These are phyloP conservation scores for Hypoxylon fragiforme DNA, from an alignment of 495 filamentous ascomycete genomes.

Conservation along the genomic window DNA sequence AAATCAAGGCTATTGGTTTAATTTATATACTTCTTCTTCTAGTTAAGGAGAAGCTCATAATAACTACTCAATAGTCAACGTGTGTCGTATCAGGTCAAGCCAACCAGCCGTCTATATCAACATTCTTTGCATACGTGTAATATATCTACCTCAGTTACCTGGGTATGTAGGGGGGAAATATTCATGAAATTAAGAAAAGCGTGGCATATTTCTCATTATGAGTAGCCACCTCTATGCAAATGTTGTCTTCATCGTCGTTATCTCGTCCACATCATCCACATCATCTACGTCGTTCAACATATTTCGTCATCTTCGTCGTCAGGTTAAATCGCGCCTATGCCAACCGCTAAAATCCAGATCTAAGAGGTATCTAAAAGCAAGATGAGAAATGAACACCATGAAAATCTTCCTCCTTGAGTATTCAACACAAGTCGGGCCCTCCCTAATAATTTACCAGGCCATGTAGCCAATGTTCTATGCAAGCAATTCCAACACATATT, in stretches of 20 bases:
- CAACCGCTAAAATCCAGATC: conserved; percentile 28
- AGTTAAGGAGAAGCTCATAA: too few species aligned
- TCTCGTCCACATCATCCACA: conserved; percentile 28
- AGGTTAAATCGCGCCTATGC: conserved; percentile 4
- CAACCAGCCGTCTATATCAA: too few species aligned
- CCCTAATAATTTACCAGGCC: conserved; percentile 22
- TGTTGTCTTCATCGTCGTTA: conserved; percentile 17
- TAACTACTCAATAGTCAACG: too few species aligned
- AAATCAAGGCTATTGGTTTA: too few species aligned
- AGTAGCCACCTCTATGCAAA: conserved; percentile 26
- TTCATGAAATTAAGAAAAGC: conserved; percentile 8
- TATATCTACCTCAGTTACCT: too few species aligned
- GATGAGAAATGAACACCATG: conserved; percentile 19
- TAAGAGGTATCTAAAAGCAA: conserved; percentile 44
- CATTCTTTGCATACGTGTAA: too few species aligned
- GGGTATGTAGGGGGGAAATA: too few species aligned
- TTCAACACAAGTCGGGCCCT: conserved; percentile 9
- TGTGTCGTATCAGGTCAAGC: too few species aligned
- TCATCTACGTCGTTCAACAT: conserved; percentile 27
- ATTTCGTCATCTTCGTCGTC: neutral
- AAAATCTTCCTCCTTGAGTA: conserved; percentile 1
- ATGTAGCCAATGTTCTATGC: conserved; percentile 37
- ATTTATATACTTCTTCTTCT: too few species aligned
- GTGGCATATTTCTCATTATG: conserved; percentile 6
- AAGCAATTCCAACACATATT: conserved; percentile 29